A percentile compares a stretch with the other conserved stretches of the same genome.
Conservation (phyloP, 78 protist species). For the Dictyostelium purpureum region DNA sequence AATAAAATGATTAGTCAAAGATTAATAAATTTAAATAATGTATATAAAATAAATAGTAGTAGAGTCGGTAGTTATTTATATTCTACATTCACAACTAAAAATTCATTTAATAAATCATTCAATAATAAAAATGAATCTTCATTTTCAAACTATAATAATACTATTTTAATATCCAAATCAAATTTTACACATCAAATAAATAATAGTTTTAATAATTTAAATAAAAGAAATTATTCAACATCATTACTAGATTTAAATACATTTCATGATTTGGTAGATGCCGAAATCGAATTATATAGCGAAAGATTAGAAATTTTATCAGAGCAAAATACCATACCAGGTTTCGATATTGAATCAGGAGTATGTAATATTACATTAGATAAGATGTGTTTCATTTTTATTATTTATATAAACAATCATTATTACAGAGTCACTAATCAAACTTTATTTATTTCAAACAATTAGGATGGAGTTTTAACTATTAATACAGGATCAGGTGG, state of each 20-base stretch:
- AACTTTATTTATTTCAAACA: neutral
- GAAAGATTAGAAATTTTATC: slow-evolving; percentile 16
- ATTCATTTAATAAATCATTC: no score
- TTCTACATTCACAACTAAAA: no score
- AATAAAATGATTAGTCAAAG: no score
- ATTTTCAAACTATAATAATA: no score
- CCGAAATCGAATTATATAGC: slow-evolving; percentile 19
- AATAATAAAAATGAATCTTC: neutral
- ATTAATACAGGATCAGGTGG: slow-evolving; percentile 48
- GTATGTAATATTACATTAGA: neutral
- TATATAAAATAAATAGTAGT: no score
- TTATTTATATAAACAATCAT: neutral
- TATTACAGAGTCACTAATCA: neutral
- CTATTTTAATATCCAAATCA: neutral
- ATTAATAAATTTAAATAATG: no score
- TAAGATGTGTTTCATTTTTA: no score
- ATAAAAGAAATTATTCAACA: neutral
- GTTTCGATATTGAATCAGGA: slow-evolving; percentile 39
- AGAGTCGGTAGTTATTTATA: no score
- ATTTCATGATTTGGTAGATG: slow-evolving; percentile 26
- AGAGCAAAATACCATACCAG: neutral
- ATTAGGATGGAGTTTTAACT: slow-evolving; percentile 76
- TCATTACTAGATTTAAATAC: neutral
- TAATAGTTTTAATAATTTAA: no score
- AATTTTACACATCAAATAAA: no score